These are phyloP conservation scores for Ogataea ganodermae DNA, from an alignment of 805 yeast species.

Conservation along the genomic window DNA sequence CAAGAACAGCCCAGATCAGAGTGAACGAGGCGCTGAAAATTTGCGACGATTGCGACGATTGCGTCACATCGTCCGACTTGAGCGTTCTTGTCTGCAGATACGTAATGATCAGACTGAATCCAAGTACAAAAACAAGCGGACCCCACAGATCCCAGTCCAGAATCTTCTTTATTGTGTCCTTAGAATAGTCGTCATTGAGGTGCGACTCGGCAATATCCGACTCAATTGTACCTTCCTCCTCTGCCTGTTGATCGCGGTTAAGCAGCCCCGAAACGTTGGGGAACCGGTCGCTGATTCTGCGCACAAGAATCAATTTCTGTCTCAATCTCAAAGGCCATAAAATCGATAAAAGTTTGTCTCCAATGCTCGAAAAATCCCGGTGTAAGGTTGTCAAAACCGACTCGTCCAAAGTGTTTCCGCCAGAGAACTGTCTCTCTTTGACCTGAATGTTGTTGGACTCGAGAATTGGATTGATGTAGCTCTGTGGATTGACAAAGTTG, in stretches of 20 bases:
- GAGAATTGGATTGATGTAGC: constrained; percentile 29
- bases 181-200: constrained; percentile 36
- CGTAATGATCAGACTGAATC: constrained; percentile 51
- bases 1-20: constrained; percentile 51
- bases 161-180: constrained; percentile 37
- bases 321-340: constrained; percentile 40
- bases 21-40: constrained; percentile 58
- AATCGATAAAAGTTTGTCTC: constrained; percentile 37
- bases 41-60: constrained; percentile 39
- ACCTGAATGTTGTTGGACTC: constrained; percentile 31
- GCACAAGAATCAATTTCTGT: constrained; percentile 31
- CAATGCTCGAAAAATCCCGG: constrained; percentile 37
- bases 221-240: constrained; percentile 27
- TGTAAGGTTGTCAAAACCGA: constrained; percentile 50
- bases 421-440: constrained; percentile 52
- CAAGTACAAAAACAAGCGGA: constrained; percentile 53
- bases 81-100: constrained; percentile 39
- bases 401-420: constrained; percentile 62
- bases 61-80: constrained; percentile 28
- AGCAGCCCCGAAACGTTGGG: constrained; percentile 13
- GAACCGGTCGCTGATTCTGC: constrained; percentile 30
- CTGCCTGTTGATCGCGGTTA: constrained; percentile 16
- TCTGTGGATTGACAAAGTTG: constrained; percentile 38
- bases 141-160: constrained; percentile 69
- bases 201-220: constrained; percentile 13